phyloP scores from a whole-genome alignment of 352 stramenopile genomes.

The Globisporangium yorkense region DNA sequence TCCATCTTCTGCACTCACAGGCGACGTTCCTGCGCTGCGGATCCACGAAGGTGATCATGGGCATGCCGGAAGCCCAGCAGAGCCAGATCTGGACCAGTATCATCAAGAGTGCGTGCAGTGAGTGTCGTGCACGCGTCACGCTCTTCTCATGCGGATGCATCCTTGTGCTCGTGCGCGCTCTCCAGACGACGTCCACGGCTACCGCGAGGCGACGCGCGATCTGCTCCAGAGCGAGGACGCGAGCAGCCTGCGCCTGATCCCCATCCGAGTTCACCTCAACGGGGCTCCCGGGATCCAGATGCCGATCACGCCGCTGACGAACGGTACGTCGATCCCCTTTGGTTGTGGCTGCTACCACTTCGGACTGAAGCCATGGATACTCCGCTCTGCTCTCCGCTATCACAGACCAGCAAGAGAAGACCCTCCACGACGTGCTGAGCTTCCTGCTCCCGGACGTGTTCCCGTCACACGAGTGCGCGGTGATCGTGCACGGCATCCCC shows the following conservation, averaged over 20 bases:
- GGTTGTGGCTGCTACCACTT: neutral
- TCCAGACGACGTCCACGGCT: conserved; percentile 46
- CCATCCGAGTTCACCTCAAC: conserved; percentile 57
- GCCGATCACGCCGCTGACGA: conserved; percentile 45
- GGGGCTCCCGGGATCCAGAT: conserved; percentile 61
- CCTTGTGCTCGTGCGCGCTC: neutral
- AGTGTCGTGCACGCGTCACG: neutral
- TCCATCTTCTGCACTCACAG: too few relatives aligned
- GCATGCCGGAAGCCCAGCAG: conserved; percentile 70
- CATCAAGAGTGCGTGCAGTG: conserved; percentile 38
- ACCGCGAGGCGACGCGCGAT: conserved; percentile 42
- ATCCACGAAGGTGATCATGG: conserved; percentile 80
- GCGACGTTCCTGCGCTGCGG: conserved; percentile 64
- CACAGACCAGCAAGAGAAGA: conserved; percentile 31
- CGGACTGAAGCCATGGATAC: too few relatives aligned
- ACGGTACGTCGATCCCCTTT: conserved; percentile 15
- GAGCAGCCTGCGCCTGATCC: conserved; percentile 36
- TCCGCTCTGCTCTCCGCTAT: neutral
- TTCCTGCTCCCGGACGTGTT: conserved; percentile 68
- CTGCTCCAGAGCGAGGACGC: conserved; percentile 33
- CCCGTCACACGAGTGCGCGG: conserved; percentile 11
- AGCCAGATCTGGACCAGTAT: conserved; percentile 78
- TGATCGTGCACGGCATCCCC: conserved; percentile 55
- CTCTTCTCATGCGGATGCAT: neutral
- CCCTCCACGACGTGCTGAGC: conserved; percentile 38